Evolutionary conservation across 2,329 filamentous ascomycete genomes (phyloP), one percentile per base, ranked within the genome.

Genomic region (Cyphellophora europaea): DNA sequence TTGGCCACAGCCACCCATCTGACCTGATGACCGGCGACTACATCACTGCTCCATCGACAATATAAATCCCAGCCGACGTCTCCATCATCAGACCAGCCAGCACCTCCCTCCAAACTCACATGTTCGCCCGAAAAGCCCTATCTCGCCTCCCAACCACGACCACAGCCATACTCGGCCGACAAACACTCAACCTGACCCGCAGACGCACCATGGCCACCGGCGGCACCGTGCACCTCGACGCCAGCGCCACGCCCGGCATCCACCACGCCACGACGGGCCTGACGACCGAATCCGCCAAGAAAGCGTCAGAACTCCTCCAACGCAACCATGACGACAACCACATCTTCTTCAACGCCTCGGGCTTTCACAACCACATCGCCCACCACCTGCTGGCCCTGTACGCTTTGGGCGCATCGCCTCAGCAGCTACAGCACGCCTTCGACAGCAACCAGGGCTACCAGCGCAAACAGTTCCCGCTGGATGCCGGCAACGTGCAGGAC

Each of bases 281-380:
- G 15, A 33, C 40, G 5, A 19, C 71, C 2, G 74, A 76, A 19
- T 69, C 77, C 0, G 82, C 85, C 0, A 60, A 64, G 25, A 77
- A 66, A 40, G 68, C 72, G 1, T 79, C 77, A 3, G 66, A 82
- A 43, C 59, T 93, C 3, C 61, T 95, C 12, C 83, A 93, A 53
- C 63, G 77, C 38, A 87, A 94, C 51, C 70, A 91, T 44, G 72
- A 71, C 17, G 61, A 60, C 19, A 74, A 87, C 48, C 82, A 93
- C 52, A 79, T 87, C 38, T 93, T 80, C 61, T 93, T 87, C 67
- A 93, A 91, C 42, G 41, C 69, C 0, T 52, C 57, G 2, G 80
- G 81, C 0, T 93, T 82, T 43, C 88, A 95, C 52, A 84, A 48
- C 34, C 45, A 50, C 12, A 49, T 49, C 29, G 43, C 41, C 10